Conservation (phyloP, 148 eudicot genomes). For the Talinum fruticosum region DNA sequence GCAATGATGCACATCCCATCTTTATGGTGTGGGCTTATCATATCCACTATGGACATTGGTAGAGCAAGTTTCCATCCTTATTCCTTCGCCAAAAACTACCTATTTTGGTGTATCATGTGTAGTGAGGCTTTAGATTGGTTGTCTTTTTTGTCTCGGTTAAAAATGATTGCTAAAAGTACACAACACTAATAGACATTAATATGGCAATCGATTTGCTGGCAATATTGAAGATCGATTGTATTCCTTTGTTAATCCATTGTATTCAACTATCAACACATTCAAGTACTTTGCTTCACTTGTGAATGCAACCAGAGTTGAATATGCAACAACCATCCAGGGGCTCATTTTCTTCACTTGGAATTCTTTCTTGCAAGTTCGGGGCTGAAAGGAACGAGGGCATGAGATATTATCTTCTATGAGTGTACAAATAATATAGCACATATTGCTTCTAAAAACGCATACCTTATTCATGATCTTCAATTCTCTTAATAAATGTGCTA, state of each 20-base stretch:
- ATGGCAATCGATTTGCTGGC: background rate
- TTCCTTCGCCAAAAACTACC: too few relatives aligned
- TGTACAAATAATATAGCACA: constrained; percentile 44
- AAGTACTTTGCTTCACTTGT: background rate
- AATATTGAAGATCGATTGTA: background rate
- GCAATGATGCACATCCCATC: background rate
- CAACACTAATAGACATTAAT: background rate
- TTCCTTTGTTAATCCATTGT: background rate
- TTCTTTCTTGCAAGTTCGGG: constrained; percentile 50
- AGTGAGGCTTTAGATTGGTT: too few relatives aligned
- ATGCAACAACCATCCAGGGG: background rate
- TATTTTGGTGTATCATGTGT: too few relatives aligned
- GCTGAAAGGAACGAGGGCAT: constrained; percentile 82
- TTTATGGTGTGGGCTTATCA: background rate
- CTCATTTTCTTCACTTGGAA: constrained; percentile 10
- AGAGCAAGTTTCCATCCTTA: too few relatives aligned
- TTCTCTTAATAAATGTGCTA: too few relatives aligned
- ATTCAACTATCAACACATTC: background rate
- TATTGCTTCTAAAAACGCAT: background rate
- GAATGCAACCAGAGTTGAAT: background rate
- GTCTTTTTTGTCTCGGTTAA: too few relatives aligned
- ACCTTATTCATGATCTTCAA: background rate
- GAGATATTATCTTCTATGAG: constrained; percentile 59
- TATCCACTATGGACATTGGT: background rate
- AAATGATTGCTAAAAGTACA: too few relatives aligned